These are phyloP conservation scores for Prunus yedoensis DNA, from an alignment of 331 rosid genomes.

Conservation along the genomic window DNA sequence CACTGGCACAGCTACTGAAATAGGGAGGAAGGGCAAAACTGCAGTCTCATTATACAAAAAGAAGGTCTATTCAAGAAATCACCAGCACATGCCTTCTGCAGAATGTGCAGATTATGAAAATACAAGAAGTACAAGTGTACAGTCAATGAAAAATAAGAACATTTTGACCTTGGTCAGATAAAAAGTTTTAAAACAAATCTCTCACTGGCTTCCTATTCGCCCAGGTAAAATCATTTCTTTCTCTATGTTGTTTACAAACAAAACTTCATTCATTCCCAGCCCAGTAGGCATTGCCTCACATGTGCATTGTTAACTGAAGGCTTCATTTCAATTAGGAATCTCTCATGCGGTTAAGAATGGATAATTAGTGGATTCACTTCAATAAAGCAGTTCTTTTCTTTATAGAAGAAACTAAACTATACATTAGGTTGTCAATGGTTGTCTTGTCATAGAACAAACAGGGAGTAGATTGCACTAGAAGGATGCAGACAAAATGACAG, in stretches of 20 bases:
- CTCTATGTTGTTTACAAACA: background rate
- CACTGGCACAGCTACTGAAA: conserved; percentile 6
- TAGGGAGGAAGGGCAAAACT: background rate
- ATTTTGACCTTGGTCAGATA: background rate
- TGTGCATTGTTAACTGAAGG: background rate
- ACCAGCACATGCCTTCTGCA: background rate
- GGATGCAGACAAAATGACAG: background rate
- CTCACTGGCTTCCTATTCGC: background rate
- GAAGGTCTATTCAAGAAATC: background rate
- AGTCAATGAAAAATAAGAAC: background rate
- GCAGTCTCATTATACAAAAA: background rate
- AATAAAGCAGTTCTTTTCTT: background rate
- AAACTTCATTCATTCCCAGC: background rate
- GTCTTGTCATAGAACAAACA: background rate
- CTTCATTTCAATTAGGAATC: background rate
- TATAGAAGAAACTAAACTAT: background rate
- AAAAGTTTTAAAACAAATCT: background rate
- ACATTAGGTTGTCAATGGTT: background rate
- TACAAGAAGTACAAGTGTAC: background rate
- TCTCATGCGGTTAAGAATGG: background rate
- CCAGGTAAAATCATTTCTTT: background rate
- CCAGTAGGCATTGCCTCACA: background rate
- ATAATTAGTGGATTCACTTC: background rate
- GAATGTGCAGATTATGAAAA: background rate
- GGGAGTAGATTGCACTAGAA: background rate